Evolutionary conservation across 1,284 basidiomycete species (phyloP), one percentile per base, ranked within the genome.

Genomic region (Puccinia hordei): DNA sequence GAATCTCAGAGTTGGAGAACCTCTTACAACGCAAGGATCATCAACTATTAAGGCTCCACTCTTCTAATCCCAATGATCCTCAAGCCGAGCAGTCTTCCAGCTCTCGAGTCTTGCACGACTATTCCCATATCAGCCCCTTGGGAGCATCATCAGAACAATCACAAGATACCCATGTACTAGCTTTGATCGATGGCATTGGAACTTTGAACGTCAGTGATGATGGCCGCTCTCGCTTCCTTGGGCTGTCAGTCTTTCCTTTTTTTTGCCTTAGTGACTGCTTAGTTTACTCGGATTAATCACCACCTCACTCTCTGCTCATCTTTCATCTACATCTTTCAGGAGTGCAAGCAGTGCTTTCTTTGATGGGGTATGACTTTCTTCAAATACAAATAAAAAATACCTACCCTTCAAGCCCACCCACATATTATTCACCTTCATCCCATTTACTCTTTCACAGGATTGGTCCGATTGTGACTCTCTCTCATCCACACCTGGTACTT

Each of bases 161-260:
- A 33, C 77, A 72, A 35, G 77, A 79, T 72, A 38, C 65, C 10
- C 35, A 51, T 63, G 41, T 79, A 22, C 68, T 71, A 33, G 65
- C 77, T 46, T 44, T 79, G 49, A 71, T 79, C 35, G 77, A 79
- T 63, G 77, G 65, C 2, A 79, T 79, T 44, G 77, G 77, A 27
- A 79, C 77, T 71, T 57, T 79, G 51, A 79, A 79, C 55, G 35
- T 79, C 22, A 72, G 77, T 49, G 68, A 68, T 57, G 77, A 79
- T 72, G 77, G 77, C 33, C 53, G 77, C n/a, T 69, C 77, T 61
- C 65, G 77, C 53, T 79, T 69, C 57, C 77, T 79, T 61, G 77
- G 77, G 49, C 63, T 72, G 77, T 79, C 33, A 71, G 77, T 71
- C 27, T 63, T 63, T 35, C 30, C 27, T 63, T 63, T 35, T 38